Percentiles rank a stretch among this genome's conserved stretches.
These are phyloP conservation scores for Gomphus bonarii DNA, from an alignment of 1,284 basidiomycete genomes.

Conservation along the genomic window DNA sequence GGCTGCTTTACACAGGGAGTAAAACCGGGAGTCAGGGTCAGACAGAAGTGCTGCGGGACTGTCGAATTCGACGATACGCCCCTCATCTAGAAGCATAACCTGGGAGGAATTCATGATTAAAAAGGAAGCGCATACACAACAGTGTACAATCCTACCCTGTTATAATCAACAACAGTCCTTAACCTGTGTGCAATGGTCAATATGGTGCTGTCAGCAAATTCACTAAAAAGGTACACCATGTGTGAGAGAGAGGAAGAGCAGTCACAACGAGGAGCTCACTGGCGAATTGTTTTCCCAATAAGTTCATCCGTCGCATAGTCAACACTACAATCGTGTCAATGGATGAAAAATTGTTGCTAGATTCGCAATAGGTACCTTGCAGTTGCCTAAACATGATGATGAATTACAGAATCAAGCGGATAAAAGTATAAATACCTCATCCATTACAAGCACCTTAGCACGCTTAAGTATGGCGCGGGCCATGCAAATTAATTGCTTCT, in stretches of 20 bases:
- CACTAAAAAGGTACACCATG: constrained; percentile 23
- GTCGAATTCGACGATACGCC: constrained; percentile 76
- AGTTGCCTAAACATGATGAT: constrained; percentile 37
- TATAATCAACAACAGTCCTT: constrained; percentile 53
- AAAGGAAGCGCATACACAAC: background rate
- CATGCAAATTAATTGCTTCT: constrained; percentile 81
- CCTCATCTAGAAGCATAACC: constrained; percentile 85
- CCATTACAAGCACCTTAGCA: constrained; percentile 71
- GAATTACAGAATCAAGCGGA: background rate
- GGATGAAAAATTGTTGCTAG: background rate
- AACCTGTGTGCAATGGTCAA: constrained; percentile 55
- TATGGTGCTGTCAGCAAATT: constrained; percentile 48
- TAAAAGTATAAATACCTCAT: constrained; percentile 32
- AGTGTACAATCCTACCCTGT: constrained; percentile 30
- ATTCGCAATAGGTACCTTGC: constrained; percentile 34
- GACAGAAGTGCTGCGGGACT: constrained; percentile 60
- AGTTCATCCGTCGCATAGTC: constrained; percentile 73
- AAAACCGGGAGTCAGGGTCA: constrained; percentile 59
- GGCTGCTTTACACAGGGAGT: constrained; percentile 72
- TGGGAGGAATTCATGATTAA: constrained; percentile 20
- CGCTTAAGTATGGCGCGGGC: constrained; percentile 72
- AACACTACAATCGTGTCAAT: constrained; percentile 31
- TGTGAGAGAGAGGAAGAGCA: constrained; percentile 8
- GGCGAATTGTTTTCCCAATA: constrained; percentile 63
- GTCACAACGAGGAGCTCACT: constrained; percentile 32